Evolutionary conservation across 371 early-diverging fungal species (phyloP).

Genomic region (Mucor lusitanicus): DNA sequence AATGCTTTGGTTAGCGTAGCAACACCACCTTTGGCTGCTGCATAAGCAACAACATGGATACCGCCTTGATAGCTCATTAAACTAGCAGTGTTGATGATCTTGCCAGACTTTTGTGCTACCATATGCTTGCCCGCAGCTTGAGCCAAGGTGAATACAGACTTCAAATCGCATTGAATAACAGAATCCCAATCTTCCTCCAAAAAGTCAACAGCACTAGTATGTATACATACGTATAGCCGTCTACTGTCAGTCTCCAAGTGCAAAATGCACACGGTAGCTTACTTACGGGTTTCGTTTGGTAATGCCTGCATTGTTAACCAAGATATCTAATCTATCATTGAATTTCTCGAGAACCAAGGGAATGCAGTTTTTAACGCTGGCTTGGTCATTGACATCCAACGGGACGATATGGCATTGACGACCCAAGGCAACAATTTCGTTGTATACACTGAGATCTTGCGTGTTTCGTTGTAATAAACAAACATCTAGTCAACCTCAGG

Average conservation of each 20-base stretch:
- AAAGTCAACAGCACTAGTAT: conserved; percentile 33
- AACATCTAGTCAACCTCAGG: conserved; percentile 20
- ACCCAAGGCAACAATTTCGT: conserved; percentile 26
- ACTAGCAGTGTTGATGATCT: conserved; percentile 36
- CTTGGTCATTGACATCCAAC: conserved; percentile 21
- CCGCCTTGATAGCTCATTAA: conserved; percentile 37
- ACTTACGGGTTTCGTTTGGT: conserved; percentile 23
- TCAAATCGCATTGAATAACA: conserved; percentile 37
- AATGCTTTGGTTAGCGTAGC: conserved; percentile 11
- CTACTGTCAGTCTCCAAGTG: background rate
- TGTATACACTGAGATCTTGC: conserved; percentile 18
- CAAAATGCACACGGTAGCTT: background rate
- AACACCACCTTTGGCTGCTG: conserved; percentile 14
- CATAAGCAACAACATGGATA: conserved; percentile 25
- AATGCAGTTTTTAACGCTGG: conserved; percentile 20
- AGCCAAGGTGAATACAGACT: conserved; percentile 32
- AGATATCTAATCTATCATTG: conserved; percentile 25
- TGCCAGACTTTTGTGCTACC: conserved; percentile 23
- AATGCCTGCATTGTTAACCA: conserved; percentile 26
- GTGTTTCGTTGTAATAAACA: conserved; percentile 32
- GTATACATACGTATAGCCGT: background rate
- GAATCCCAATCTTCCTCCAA: conserved; percentile 36
- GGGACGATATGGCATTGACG: conserved; percentile 29
- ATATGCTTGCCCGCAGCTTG: conserved; percentile 33
- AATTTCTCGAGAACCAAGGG: conserved; percentile 21